A percentile compares a stretch with the other conserved stretches of the same genome.
These are phyloP conservation scores for Phytophthora kernoviae DNA, from an alignment of 352 stramenopile genomes.

Conservation along the genomic window DNA sequence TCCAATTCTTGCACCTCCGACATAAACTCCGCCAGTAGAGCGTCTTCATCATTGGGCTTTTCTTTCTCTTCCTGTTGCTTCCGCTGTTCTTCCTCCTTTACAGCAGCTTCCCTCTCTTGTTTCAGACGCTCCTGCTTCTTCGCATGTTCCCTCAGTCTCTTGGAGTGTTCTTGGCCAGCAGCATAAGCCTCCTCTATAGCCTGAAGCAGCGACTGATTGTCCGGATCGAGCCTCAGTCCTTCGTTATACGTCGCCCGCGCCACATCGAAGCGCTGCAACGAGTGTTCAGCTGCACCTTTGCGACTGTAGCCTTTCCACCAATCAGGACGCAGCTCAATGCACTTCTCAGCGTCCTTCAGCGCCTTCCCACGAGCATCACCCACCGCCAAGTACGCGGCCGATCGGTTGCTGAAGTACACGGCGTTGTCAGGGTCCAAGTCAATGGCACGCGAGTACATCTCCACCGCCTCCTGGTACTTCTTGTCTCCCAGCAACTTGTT, in stretches of 20 bases:
- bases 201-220: constrained; percentile 71
- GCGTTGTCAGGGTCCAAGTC: constrained; percentile 85
- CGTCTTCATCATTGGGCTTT: constrained; percentile 54
- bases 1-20: constrained; percentile 85
- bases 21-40: constrained; percentile 81
- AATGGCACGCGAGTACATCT: constrained; percentile 86
- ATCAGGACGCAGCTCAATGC: constrained; percentile 74
- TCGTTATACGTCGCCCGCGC: constrained; percentile 74
- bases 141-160: constrained; percentile 55
- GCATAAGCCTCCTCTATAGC: constrained; percentile 74
- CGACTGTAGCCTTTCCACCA: constrained; percentile 91
- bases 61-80: constrained; percentile 28
- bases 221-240: constrained; percentile 66
- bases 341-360: constrained; percentile 76
- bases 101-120: constrained; percentile 36
- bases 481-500: constrained; percentile 73
- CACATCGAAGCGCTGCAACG: constrained; percentile 73
- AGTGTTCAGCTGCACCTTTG: constrained; percentile 81
- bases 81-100: constrained; percentile 8
- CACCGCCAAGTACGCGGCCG: constrained; percentile 78
- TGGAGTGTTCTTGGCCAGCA: constrained; percentile 72
- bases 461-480: constrained; percentile 66
- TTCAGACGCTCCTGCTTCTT: constrained; percentile 47
- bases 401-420: constrained; percentile 89
- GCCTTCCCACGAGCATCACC: constrained; percentile 83